Percentiles rank a stretch among this genome's conserved stretches.
Conservation (phyloP, 257 asterid species). For the Coffea canephora region DNA sequence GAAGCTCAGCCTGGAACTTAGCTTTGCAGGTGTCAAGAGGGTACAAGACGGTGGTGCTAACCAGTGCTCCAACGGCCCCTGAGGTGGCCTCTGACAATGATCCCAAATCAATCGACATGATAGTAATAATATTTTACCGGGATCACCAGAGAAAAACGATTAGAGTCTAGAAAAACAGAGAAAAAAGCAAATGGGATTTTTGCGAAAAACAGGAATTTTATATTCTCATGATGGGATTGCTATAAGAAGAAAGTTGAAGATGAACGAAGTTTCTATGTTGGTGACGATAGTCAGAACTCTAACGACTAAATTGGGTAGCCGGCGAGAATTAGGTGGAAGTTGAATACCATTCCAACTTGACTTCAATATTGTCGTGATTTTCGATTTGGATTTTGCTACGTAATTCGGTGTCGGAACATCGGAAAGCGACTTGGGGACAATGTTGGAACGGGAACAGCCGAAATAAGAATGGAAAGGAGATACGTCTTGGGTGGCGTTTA, state of each 20-base stretch:
- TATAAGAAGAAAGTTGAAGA: not conserved
- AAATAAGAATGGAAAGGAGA: too few relatives aligned
- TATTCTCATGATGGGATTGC: not conserved
- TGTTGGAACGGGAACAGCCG: too few relatives aligned
- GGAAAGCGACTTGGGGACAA: too few relatives aligned
- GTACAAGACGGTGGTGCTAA: constrained; percentile 42
- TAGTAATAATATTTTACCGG: not conserved
- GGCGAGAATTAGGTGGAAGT: constrained; percentile 14
- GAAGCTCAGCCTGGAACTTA: constrained; percentile 43
- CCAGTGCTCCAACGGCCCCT: constrained; percentile 45
- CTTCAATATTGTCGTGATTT: not conserved
- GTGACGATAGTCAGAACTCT: not conserved
- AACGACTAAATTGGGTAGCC: not conserved
- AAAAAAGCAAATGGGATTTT: not conserved
- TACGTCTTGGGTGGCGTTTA: too few relatives aligned
- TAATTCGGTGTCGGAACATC: not conserved
- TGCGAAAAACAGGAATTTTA: not conserved
- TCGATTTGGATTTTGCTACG: not conserved
- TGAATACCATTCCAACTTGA: not conserved
- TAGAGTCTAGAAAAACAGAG: not conserved
- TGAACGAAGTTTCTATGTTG: not conserved
- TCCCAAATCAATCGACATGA: constrained; percentile 37
- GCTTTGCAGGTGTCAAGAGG: constrained; percentile 52
- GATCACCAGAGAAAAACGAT: not conserved
- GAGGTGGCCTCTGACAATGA: constrained; percentile 44